Conservation (phyloP, 192 early-diverging fungal genomes). For the Linnemannia elongata region DNA sequence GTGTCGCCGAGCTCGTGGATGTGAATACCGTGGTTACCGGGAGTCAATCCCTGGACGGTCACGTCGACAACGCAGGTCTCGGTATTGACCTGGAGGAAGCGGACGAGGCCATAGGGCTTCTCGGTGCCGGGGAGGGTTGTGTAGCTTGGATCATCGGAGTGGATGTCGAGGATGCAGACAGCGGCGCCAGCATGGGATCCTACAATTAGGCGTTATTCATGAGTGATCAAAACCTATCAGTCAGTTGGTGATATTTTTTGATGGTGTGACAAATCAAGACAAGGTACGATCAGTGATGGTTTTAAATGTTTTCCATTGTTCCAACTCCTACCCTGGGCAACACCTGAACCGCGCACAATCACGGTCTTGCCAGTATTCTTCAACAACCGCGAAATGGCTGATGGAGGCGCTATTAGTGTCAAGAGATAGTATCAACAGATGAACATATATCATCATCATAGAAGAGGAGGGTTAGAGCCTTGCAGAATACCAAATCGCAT, state of each 20-base stretch:
- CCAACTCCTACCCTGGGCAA: constrained; percentile 59
- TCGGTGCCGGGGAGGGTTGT: constrained; percentile 19
- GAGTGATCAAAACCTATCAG: background rate
- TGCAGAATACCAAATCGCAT: background rate
- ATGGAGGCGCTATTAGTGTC: constrained; percentile 68
- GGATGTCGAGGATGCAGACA: constrained; percentile 90
- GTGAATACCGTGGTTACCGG: constrained; percentile 76
- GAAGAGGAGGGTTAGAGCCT: constrained; percentile 16
- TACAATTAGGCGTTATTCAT: background rate
- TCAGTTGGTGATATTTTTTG: background rate
- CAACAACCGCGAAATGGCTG: constrained; percentile 70
- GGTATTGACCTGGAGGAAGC: constrained; percentile 83
- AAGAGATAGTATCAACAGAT: background rate
- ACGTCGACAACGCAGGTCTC: constrained; percentile 85
- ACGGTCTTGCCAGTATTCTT: constrained; percentile 80
- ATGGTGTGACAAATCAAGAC: background rate
- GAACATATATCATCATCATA: background rate
- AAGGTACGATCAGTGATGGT: background rate
- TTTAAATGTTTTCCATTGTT: background rate
- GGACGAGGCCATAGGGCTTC: constrained; percentile 75
- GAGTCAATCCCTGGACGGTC: constrained; percentile 76
- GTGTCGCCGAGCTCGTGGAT: constrained; percentile 90
- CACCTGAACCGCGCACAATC: constrained; percentile 84
- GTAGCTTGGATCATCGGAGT: constrained; percentile 27
- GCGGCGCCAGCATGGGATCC: constrained; percentile 82